Base-by-base conservation (phyloP, 1,139 yeast species). In the Scheffersomyces cryptocercus region DNA sequence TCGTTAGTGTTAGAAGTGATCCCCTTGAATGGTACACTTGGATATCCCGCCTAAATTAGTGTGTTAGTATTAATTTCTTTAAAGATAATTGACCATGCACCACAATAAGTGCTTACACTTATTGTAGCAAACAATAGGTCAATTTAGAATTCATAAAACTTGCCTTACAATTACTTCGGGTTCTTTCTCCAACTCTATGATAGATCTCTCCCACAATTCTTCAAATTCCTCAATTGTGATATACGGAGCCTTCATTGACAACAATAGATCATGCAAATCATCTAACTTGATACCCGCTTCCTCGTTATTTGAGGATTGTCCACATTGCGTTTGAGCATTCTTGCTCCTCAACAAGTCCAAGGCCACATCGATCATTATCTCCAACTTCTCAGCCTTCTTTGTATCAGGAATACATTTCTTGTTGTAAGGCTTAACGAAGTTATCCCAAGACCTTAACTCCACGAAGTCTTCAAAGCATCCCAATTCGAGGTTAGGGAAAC, bases 141-240 rank as follows among this genome's bases (percentile, higher is more conserved):
- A 11, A 14, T 31, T 31, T 31, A 15, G 8, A 31, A 10, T 14
- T 20, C n/a, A 31, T 50, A 44, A 54, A 75, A 83, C 91, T 80
- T 83, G 88, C 90, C 93, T 85, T 85, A 86, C 90, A 72, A 81
- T 82, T 63, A 87, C 79, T 59, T 88, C 95, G 37, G 88, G 85
- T 66, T 86, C 88, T 46, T 77, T 74, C 53, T 81, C 81, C 54
- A 91, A 73, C 53, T 84, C 87, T 37, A 73, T 66, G 8, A 84
- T 59, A 8, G 88, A 87, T 53, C 82, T 77, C 28, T 62, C 61
- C 97, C 97, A 91, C 49, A 89, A 74, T 46, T 84, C 88, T 52
- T 87, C 85, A 65, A 90, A 91, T 52, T 88, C 95, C 37, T 82
- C 84, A 40, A 72, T 77, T n/a, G 82, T 72, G 34, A 88, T 76